Percentiles rank a stretch among this genome's conserved stretches.
phyloP scores from a whole-genome alignment of 345 rosid species.

The Corchorus capsularis region DNA sequence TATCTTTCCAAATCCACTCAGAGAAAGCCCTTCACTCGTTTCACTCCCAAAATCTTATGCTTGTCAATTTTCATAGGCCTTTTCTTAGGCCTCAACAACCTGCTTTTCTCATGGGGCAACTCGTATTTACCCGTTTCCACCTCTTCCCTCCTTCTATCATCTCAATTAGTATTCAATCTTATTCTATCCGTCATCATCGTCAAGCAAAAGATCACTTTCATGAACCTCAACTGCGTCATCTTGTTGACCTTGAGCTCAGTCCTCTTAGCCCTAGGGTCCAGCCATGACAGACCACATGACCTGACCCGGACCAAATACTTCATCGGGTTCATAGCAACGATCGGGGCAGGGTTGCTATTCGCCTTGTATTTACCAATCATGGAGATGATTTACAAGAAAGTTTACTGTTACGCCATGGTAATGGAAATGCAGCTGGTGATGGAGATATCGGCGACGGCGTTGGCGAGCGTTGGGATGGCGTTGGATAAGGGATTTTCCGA shows the following conservation, averaged over 20 bases:
- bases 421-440: conserved; percentile 84
- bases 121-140: conserved; percentile 91
- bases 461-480: conserved; percentile 60
- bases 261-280: conserved; percentile 59
- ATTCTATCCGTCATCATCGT: conserved; percentile 76
- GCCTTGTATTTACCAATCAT: conserved; percentile 78
- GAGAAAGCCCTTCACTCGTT: conserved; percentile 55
- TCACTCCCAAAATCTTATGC: conserved; percentile 46
- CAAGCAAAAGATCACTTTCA: conserved; percentile 68
- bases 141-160: conserved; percentile 73
- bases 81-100: conserved; percentile 75
- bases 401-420: conserved; percentile 67
- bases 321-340: conserved; percentile 64
- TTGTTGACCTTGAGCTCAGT: conserved; percentile 77
- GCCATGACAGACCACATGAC: conserved; percentile 51
- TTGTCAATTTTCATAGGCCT: conserved; percentile 57
- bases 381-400: conserved; percentile 65
- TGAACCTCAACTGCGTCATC: conserved; percentile 73
- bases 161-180: conserved; percentile 80
- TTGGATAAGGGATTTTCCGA: conserved; percentile 47
- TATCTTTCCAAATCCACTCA: conserved; percentile 42
- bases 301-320: conserved; percentile 57
- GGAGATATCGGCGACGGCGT: conserved; percentile 56
- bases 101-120: conserved; percentile 82
- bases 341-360: conserved; percentile 81